Base-by-base conservation (phyloP, 306 rosid genomes). In the Medicago ruthenica region DNA sequence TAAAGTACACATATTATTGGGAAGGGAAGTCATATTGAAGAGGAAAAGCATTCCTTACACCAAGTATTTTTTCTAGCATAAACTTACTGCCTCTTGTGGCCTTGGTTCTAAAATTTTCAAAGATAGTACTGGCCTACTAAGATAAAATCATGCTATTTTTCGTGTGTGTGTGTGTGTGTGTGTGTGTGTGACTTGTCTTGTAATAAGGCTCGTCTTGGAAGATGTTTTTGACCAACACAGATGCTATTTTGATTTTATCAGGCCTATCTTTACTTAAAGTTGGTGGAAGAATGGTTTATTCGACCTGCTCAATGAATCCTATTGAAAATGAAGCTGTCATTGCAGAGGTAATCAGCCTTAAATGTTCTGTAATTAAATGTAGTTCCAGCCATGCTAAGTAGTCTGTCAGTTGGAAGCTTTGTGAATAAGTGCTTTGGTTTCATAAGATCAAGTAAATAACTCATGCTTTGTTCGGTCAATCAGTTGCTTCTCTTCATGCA, bases 231-330 rank as follows among this genome's bases (percentile, higher is more conserved):
- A 22, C 50, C 15, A 83, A 65, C 24, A 66, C 58, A 39, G 39
- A 47, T 14, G 13, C 37, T 67, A 54, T 57, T 64, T 84, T 77
- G 63, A 83, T 57, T 65, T 64, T 66, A 63, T 47, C 75, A 94
- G 98, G 98, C 79, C 62, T 86, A 76, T 83, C 91, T 72, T 81
- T 94, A 84, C 98, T 94, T 69, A 94, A 91, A 85, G 96, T 91
- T 85, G 97, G 96, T 37, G 98, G 96, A 70, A 88, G 90, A 85
- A 91, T 94, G 91, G 91, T 94, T 51, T 94, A 94, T 80, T 94
- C 97, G 61, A 94, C 98, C 39, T 94, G 98, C 85, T 94, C 98
- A 31, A 88, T 94, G 93, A 94, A 94, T 88, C 98, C 98, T 70
- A 82, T 94, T 76, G 98, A 94, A 76, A 91, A 94, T 70, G 98